Evolutionary conservation across 139 green algal genomes (phyloP), one percentile per base, ranked within the genome.

Genomic region (Chlamydomonas urium): DNA sequence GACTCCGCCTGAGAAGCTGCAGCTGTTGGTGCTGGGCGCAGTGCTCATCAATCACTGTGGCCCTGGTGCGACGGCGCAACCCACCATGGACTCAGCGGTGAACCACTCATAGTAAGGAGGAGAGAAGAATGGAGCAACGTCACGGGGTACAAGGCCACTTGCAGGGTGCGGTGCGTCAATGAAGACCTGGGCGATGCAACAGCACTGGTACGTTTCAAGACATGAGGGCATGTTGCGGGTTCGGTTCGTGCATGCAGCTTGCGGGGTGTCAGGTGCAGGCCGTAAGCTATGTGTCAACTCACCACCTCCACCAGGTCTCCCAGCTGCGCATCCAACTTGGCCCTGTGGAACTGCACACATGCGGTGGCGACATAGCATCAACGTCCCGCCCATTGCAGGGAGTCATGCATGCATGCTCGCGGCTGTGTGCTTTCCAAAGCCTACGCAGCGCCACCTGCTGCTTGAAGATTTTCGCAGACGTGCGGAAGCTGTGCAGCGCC

Each of bases 401-500:
- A n/a, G n/a, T 38, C 6, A 31, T 33, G 37, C 38, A 36, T 70
- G 4, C 2, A 47, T 58, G 32, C 29, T 26, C 6, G 17, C 28
- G 31, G 5, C 21, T 24, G 29, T 17, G 14, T 38, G 4, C 21
- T 26, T 38, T 38, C 5, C 29, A 37, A 19, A 57, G 24, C 1
- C 31, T 19, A 42, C 1, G 66, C 47, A 36, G 23, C 45, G 0
- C 17, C 24, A 85, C 79, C 74, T 90, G 84, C 28, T 87, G 38
- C 35, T 81, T 26, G 33, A 90, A 90, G 2, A 88, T 90, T 0
- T 6, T 31, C 0, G 34, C 77, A 23, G 66, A 81, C 0, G 85
- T 90, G 21, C 85, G 48, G n/a, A 87, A 90, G 38, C 71, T 83
- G 50, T 90, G 85, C 2, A 88, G 63, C 0, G 77, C 80, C 4